Conservation (phyloP, 1,284 basidiomycete genomes). For the Volvariella surrecta region DNA sequence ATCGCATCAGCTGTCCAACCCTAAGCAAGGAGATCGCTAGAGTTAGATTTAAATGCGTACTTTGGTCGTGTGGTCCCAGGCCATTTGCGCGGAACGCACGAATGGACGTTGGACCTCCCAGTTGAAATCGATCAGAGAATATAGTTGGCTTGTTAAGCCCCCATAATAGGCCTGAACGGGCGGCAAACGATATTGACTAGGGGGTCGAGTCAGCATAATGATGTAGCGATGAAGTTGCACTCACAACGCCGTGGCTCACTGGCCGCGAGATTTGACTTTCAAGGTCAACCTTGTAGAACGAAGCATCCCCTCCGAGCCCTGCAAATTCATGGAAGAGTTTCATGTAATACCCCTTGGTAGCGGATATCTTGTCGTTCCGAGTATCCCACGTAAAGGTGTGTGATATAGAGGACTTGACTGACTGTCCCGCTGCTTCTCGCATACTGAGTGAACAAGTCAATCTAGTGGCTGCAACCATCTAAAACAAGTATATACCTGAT, state of each 20-base stretch:
- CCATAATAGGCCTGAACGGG: slow-evolving; percentile 55
- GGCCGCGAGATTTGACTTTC: slow-evolving; percentile 61
- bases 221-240: slow-evolving; percentile 17
- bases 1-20: slow-evolving; percentile 57
- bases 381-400: slow-evolving; percentile 78
- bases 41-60: slow-evolving; percentile 35
- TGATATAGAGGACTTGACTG: slow-evolving; percentile 78
- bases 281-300: slow-evolving; percentile 66
- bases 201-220: slow-evolving; percentile 1
- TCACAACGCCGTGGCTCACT: slow-evolving; percentile 46
- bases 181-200: slow-evolving; percentile 59
- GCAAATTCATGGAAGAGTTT: slow-evolving; percentile 72
- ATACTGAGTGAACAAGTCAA: slow-evolving; percentile 43
- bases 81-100: slow-evolving; percentile 82
- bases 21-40: neutral
- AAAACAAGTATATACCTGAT: slow-evolving; percentile 45
- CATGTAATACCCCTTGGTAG: slow-evolving; percentile 54
- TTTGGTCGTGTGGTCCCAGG: slow-evolving; percentile 76
- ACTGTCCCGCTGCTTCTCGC: slow-evolving; percentile 72
- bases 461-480: neutral
- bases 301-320: slow-evolving; percentile 66
- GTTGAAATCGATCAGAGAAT: slow-evolving; percentile 85
- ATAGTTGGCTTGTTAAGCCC: slow-evolving; percentile 39
- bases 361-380: slow-evolving; percentile 65
- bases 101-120: slow-evolving; percentile 89